These are phyloP conservation scores for Rhexocercosporidium sp. DNA, from an alignment of 2,329 filamentous ascomycete species.

Conservation along the genomic window DNA sequence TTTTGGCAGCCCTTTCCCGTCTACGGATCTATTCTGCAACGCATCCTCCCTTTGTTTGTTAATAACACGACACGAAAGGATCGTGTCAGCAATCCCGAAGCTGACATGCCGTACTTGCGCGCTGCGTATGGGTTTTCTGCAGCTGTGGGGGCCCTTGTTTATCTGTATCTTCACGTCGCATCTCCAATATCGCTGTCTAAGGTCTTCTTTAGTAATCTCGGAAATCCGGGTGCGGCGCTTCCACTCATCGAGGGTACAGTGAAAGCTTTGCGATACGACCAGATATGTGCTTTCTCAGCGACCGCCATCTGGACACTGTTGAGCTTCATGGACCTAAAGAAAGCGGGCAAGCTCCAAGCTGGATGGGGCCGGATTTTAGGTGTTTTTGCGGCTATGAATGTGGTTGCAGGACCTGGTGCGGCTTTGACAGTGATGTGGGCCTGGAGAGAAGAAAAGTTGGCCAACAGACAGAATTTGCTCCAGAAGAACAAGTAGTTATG, in stretches of 20 bases:
- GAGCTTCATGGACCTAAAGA: slow-evolving; percentile 44
- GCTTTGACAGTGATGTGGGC: slow-evolving; percentile 41
- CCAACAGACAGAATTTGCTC: slow-evolving; percentile 13
- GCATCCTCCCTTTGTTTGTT: slow-evolving; percentile 25
- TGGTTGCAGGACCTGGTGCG: slow-evolving; percentile 41
- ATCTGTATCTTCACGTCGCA: slow-evolving; percentile 28
- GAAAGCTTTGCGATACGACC: slow-evolving; percentile 34
- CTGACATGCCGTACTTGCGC: slow-evolving; percentile 38
- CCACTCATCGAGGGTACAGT: slow-evolving; percentile 19
- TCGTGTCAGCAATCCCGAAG: slow-evolving; percentile 30
- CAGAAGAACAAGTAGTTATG: background rate
- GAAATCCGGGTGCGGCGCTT: slow-evolving; percentile 29
- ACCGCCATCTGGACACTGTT: slow-evolving; percentile 41
- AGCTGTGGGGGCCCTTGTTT: slow-evolving; percentile 16
- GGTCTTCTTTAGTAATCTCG: slow-evolving; percentile 36
- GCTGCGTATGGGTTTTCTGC: slow-evolving; percentile 30
- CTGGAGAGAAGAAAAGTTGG: slow-evolving; percentile 45
- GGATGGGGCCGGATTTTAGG: slow-evolving; percentile 37
- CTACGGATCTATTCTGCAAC: slow-evolving; percentile 30
- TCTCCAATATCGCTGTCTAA: slow-evolving; percentile 31
- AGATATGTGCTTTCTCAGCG: slow-evolving; percentile 35
- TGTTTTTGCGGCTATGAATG: slow-evolving; percentile 24
- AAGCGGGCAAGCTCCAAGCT: slow-evolving; percentile 36
- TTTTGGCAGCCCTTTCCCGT: slow-evolving; percentile 51
- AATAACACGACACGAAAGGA: slow-evolving; percentile 32